Percentiles rank a stretch among this genome's conserved stretches.
Evolutionary conservation across 202 grass and related monocot species (phyloP).

Genomic region (Elaeis oleifera): DNA sequence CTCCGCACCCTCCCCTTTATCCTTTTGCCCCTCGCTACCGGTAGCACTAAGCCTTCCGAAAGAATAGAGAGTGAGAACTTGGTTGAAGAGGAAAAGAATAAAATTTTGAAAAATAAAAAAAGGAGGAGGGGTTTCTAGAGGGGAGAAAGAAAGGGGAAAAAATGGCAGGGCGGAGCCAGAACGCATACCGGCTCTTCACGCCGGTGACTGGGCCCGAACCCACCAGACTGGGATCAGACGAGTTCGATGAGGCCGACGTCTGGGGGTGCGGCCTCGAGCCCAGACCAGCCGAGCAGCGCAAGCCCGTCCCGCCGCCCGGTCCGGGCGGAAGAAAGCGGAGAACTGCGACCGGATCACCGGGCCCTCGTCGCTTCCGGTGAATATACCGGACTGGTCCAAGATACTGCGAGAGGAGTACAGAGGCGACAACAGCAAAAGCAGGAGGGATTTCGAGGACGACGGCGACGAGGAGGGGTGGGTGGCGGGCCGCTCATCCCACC

Average conservation of each 20-base stretch:
- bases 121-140: not conserved
- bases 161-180: constrained; percentile 59
- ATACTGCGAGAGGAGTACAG: constrained; percentile 37
- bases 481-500: constrained; percentile 51
- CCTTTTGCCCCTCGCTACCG: too few species aligned
- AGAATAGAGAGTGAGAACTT: constrained; percentile 5
- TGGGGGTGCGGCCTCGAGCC: constrained; percentile 23
- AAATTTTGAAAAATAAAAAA: too few species aligned
- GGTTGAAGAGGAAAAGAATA: not conserved
- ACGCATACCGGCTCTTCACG: constrained; percentile 60
- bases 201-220: constrained; percentile 29
- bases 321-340: constrained; percentile 17
- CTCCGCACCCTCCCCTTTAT: too few species aligned
- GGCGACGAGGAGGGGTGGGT: not conserved
- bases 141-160: not conserved
- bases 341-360: not conserved
- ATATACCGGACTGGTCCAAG: constrained; percentile 91
- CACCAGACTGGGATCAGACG: constrained; percentile 16
- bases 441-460: not conserved
- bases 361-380: constrained; percentile 57
- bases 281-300: constrained; percentile 1
- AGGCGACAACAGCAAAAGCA: constrained; percentile 29
- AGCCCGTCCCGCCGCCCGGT: not conserved
- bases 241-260: constrained; percentile 72
- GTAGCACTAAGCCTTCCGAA: not conserved